Evolutionary conservation across 2,329 filamentous ascomycete genomes (phyloP).

Genomic region (Nigrospora oryzae): DNA sequence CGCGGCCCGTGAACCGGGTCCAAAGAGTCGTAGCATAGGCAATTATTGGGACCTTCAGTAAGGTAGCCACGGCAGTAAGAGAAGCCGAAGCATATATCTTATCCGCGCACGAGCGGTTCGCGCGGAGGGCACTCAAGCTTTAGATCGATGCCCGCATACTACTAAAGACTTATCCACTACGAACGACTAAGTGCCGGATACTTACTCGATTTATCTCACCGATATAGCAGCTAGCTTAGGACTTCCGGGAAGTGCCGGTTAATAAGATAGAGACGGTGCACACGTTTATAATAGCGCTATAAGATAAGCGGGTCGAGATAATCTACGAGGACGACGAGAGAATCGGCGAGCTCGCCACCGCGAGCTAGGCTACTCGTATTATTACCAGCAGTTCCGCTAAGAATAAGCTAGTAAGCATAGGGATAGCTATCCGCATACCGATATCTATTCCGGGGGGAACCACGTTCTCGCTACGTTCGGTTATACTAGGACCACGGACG

Average conservation of each 20-base stretch:
- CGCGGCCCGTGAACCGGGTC: slow-evolving; percentile 5
- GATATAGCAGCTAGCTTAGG: slow-evolving; percentile 6
- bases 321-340: not conserved
- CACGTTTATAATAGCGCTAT: slow-evolving; percentile 2
- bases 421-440: not conserved
- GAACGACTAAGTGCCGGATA: slow-evolving; percentile 1
- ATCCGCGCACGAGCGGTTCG: slow-evolving; percentile 5
- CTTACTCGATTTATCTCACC: slow-evolving; percentile 5
- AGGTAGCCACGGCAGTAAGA: slow-evolving; percentile 9
- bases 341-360: not conserved
- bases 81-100: slow-evolving; percentile 13
- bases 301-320: not conserved
- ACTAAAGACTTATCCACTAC: slow-evolving; percentile 9
- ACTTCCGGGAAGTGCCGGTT: not conserved
- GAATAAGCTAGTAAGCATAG: not conserved
- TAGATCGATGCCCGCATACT: slow-evolving; percentile 11
- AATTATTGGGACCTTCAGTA: slow-evolving; percentile 11
- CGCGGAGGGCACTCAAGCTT: slow-evolving; percentile 7
- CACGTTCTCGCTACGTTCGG: not conserved
- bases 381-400: not conserved
- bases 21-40: slow-evolving; percentile 9
- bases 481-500: not conserved
- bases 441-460: not conserved
- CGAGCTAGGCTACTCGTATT: not conserved
- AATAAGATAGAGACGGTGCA: slow-evolving; percentile 5